Base-by-base conservation (phyloP, 2,329 filamentous ascomycete species). In the Rutstroemia sp. region DNA sequence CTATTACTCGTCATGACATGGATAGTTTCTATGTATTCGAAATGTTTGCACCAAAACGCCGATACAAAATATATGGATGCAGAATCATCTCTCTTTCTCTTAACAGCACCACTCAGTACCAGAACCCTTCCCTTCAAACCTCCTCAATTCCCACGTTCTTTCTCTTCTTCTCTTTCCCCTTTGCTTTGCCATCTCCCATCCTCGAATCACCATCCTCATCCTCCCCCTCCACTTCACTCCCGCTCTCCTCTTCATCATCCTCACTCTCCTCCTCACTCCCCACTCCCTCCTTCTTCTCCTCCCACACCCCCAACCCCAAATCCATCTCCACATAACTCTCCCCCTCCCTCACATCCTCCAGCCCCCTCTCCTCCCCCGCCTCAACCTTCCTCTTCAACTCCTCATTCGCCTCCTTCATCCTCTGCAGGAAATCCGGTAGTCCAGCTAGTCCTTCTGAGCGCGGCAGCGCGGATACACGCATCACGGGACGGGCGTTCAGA, bases 391-490 rank as follows among this genome's bases (percentile, higher is more conserved):
- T 54, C 25, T 49, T 53, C 3, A 65, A 57, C 42, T 58, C 53
- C 10, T 57, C 57, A 50, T 65, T 65, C 8, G 62, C 59, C 41
- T 58, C 58, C 46, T 59, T 59, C 59, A 65, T 60, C 25, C 51
- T 25, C 23, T 56, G 47, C 14, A 65, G 53, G 39, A 65, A 65
- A 7, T 47, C 58, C 3, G 58, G 52, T 17, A 65, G 48, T 9
- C 45, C 37, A 21, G 12, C 34, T n/a, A 55, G n/a, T 2, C 52
- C 46, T 6, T 42, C 46, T 44, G 52, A 45, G 12, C 21, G 45
- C 9, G 54, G 39, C 9, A 61, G 49, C 42, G 44, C 37, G 5
- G 61, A 60, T 44, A 63, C 61, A 37, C 60, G 56, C 41, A 59
- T 60, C 9, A 50, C 27, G 27, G 63, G 61, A n/a, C 58, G 58